Base-by-base conservation (phyloP, 2,329 filamentous ascomycete genomes). In the Phialocephala sp. region DNA sequence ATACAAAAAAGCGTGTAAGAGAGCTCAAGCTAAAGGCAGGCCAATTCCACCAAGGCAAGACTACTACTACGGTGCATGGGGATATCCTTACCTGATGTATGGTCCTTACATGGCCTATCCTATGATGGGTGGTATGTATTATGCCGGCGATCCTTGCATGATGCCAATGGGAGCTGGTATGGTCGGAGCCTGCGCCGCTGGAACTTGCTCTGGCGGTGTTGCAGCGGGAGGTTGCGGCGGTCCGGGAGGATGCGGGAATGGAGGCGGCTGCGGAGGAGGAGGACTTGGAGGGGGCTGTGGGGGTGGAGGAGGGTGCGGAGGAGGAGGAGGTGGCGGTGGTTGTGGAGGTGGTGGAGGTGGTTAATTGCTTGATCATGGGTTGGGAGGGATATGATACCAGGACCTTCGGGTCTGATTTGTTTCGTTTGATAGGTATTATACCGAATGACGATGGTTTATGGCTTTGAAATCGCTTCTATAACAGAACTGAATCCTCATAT, bases 1-100 rank as follows among this genome's bases (percentile, higher is more conserved):
- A 37, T 92, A 92, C 74, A 77, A 79, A 32, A 85, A 83, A 67
- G 85, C 85, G 0, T 75, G 76, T 20, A 80, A 78, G 52, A 80
- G 85, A 1, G 84, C 85, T 0, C 76, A 79, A 65, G 82, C 81
- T 66, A 83, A 82, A 65, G 84, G 84, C 3, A 77, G 83, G 4
- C 76, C 77, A 0, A 69, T 85, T 3, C 84, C 84, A 1, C 76
- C 80, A 0, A 75, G 79, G n/a, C 79, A 85, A 4, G 75, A 83
- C 45, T 87, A 86, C 72, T 87, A 73, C 54, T 66, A 68, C 14
- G 67, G 66, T 24, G 58, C 68, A 9, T 75, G 85, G 85, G 85
- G 85, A 0, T 83, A 83, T 59, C 76, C 78, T 0, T 86, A 85
- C 66, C 76, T 80, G 65, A 80, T 83, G 74, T 83, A 84, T 65